Evolutionary conservation across 192 early-diverging fungal species (phyloP).

Genomic region (Jimgerdemannia flammicorona): DNA sequence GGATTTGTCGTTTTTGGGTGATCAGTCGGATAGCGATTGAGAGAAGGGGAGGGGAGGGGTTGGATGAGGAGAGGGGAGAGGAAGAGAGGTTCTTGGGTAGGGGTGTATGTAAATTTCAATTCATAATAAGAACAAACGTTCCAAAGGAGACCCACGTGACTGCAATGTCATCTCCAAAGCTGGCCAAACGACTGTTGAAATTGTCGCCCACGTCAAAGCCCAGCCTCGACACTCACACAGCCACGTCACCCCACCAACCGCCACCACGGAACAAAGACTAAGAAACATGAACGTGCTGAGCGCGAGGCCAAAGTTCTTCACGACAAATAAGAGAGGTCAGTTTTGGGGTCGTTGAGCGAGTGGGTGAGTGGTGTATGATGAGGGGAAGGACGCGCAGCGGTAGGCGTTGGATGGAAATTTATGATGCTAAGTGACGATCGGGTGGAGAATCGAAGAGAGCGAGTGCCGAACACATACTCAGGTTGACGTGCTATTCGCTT

Average conservation of each 20-base stretch:
- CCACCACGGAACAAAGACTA: neutral
- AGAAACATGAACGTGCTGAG: neutral
- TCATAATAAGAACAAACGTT: no score
- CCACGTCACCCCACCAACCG: neutral
- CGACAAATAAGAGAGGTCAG: constrained; percentile 71
- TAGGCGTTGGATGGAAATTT: no score
- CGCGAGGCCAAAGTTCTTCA: constrained; percentile 63
- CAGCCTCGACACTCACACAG: neutral
- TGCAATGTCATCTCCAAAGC: no score
- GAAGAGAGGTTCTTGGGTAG: neutral
- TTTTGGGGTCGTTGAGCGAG: neutral
- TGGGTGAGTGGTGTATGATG: neutral
- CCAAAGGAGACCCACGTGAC: no score
- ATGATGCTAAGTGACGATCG: no score
- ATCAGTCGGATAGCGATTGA: constrained; percentile 13
- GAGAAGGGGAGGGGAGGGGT: neutral
- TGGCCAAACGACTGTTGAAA: no score
- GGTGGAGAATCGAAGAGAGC: no score
- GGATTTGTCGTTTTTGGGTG: constrained; percentile 18
- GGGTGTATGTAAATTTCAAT: neutral
- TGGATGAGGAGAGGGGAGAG: neutral
- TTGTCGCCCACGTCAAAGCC: no score
- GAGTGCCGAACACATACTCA: no score
- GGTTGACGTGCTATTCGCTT: no score
- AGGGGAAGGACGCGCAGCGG: neutral